Conservation (phyloP, 1,139 yeast species). For the Zygosaccharomyces pseudobailii region DNA sequence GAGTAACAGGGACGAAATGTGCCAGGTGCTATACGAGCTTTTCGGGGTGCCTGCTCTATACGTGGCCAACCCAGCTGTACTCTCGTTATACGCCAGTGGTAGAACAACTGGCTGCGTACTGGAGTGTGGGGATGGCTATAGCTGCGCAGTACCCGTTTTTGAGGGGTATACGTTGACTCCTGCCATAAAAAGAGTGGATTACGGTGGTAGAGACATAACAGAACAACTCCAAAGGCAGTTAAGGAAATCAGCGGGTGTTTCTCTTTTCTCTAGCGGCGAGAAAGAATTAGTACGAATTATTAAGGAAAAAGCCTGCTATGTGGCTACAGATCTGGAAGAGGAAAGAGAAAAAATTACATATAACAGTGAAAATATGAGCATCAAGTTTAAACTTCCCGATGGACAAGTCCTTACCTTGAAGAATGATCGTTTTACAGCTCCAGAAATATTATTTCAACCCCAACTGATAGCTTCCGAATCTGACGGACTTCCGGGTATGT, state of each 20-base stretch:
- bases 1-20: constrained; percentile 63
- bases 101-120: constrained; percentile 85
- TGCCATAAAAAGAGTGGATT: constrained; percentile 68
- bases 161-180: constrained; percentile 80
- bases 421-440: constrained; percentile 58
- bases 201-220: constrained; percentile 87
- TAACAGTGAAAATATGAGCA: constrained; percentile 9
- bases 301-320: constrained; percentile 69
- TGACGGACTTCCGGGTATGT: constrained; percentile 61
- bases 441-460: constrained; percentile 78
- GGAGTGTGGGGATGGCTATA: constrained; percentile 90
- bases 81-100: constrained; percentile 83
- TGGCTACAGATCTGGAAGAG: constrained; percentile 71
- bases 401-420: constrained; percentile 65
- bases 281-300: constrained; percentile 72
- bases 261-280: constrained; percentile 52
- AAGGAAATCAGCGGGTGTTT: constrained; percentile 48
- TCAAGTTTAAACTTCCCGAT: constrained; percentile 71
- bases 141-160: constrained; percentile 82
- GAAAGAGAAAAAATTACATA: constrained; percentile 39
- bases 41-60: constrained; percentile 87
- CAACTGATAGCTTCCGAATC: constrained; percentile 73
- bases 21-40: constrained; percentile 76
- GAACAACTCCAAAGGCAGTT: constrained; percentile 64
- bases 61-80: constrained; percentile 75